These are phyloP conservation scores for Penicillium pancosmium DNA, from an alignment of 495 filamentous ascomycete genomes.

Conservation along the genomic window DNA sequence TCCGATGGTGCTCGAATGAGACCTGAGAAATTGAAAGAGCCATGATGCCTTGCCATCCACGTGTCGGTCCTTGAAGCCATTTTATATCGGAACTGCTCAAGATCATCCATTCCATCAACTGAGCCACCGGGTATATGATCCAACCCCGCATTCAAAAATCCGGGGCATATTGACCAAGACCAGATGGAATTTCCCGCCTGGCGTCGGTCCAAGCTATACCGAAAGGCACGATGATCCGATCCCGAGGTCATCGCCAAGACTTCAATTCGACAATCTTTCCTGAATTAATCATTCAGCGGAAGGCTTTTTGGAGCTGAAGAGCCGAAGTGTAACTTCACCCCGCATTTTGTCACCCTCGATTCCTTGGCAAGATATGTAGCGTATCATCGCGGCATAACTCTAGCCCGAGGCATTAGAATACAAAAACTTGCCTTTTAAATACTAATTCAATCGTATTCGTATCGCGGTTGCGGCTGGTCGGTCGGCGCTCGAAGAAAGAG, in stretches of 20 bases:
- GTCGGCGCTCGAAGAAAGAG: too few relatives aligned
- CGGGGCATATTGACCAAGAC: neutral
- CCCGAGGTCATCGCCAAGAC: neutral
- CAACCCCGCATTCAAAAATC: neutral
- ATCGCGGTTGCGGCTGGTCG: neutral
- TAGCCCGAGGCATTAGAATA: neutral
- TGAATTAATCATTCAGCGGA: neutral
- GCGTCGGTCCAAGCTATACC: neutral
- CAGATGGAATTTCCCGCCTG: neutral
- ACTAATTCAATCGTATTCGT: neutral
- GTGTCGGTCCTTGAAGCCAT: neutral
- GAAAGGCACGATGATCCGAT: neutral
- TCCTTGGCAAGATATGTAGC: neutral
- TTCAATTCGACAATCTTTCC: neutral
- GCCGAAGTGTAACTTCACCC: neutral
- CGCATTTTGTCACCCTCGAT: neutral
- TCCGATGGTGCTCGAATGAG: conserved; percentile 5
- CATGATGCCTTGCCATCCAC: neutral
- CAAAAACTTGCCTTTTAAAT: neutral
- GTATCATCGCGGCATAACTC: neutral
- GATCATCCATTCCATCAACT: neutral
- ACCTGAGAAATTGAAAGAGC: conserved; percentile 2
- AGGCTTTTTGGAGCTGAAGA: neutral
- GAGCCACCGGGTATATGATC: neutral
- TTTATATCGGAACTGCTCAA: neutral